Evolutionary conservation across 1,284 basidiomycete species (phyloP).

Genomic region (Irpex sp.): DNA sequence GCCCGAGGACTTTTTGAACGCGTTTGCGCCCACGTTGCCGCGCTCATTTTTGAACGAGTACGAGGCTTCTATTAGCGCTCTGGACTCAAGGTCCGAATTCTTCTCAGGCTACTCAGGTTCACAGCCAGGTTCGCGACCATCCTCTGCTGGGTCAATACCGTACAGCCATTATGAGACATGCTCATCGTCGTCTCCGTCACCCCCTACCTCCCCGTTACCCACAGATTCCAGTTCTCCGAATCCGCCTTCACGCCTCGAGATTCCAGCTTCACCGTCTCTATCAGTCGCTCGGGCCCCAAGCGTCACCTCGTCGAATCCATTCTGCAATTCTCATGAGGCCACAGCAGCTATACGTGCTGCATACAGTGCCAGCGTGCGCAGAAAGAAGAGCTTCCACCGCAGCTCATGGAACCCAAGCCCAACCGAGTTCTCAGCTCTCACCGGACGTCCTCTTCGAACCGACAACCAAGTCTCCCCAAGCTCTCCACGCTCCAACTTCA

Average conservation of each 20-base stretch:
- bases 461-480: neutral
- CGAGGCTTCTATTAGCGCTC: conserved; percentile 1
- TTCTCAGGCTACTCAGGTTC: conserved; percentile 3
- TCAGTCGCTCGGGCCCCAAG: conserved; percentile 20
- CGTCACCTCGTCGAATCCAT: conserved; percentile 20
- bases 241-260: conserved; percentile 18
- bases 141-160: conserved; percentile 2
- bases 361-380: conserved; percentile 48
- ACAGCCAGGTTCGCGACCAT: conserved; percentile 4
- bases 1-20: conserved; percentile 45
- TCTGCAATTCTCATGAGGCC: conserved; percentile 25
- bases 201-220: conserved; percentile 14
- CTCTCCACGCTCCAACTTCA: neutral
- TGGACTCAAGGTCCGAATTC: conserved; percentile 2
- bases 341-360: conserved; percentile 50
- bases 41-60: conserved; percentile 20
- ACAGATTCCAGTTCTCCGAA: neutral
- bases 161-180: conserved; percentile 25
- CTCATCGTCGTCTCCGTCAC: conserved; percentile 24
- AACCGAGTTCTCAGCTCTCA: conserved; percentile 7
- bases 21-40: conserved; percentile 60
- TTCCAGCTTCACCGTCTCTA: conserved; percentile 11
- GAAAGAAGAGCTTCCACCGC: conserved; percentile 50
- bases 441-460: neutral
- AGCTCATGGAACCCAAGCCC: conserved; percentile 45